Evolutionary conservation across 306 rosid genomes (phyloP), one percentile per base, ranked within the genome.

Genomic region (Dalbergia cultrata): DNA sequence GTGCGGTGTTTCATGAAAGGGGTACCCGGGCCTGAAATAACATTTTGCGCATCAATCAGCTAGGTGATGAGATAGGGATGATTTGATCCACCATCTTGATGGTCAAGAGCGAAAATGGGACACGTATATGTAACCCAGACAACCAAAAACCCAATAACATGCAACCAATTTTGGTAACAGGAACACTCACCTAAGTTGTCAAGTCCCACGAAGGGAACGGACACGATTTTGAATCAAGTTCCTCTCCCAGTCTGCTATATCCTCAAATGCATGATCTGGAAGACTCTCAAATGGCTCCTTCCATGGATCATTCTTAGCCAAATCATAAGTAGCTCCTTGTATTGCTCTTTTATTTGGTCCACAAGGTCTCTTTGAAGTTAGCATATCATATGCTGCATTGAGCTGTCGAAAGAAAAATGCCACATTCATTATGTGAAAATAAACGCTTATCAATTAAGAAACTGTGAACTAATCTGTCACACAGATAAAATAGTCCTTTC

Each of bases 241-340:
- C 83, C 98, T 95, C 80, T 95, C 99, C 99, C 98, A 93, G 57
- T 87, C 93, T 63, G 98, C 90, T 62, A 95, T 67, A 53, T 80
- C 93, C 84, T 87, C 93, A 62, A 95, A 93, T 19, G 97, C 97
- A 80, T 84, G 6, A 62, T 93, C 97, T 33, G 99, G 89, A 78
- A 95, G 99, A 78, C 45, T 87, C 88, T 93, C 95, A 77, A 95
- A 91, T 33, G 99, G 94, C 84, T 95, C 97, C 86, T 95, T 93
- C 95, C 94, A 89, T 11, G 86, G 93, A 80, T 95, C 90, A 63
- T 89, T 88, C 86, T 93, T 95, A 47, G 91, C 90, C 77, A 93
- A 85, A 89, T 90, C 94, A 49, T 95, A 90, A 5, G 98, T 95
- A 18, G 98, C 94, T 80, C 88, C 94, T 0, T 88, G 92, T 37